Evolutionary conservation across 2,329 filamentous ascomycete species (phyloP), one percentile per base, ranked within the genome.

Genomic region (Decorospora gaudefroyi): DNA sequence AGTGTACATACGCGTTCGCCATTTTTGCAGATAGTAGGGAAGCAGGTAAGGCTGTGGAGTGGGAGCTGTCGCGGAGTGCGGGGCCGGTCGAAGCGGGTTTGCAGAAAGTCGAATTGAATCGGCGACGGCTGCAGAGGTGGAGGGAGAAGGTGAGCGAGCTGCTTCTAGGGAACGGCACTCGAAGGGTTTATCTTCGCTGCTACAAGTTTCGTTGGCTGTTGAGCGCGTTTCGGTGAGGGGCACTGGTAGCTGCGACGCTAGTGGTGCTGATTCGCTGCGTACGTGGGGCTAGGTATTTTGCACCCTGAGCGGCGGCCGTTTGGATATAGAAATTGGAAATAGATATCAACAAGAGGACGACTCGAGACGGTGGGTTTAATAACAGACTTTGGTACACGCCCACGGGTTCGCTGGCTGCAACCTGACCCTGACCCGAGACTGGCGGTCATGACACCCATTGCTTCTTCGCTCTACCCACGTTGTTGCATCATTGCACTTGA

Each of bases 1-100:
- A 25, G 3, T 40, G 19, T 47, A 63, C 59, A 71, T 93, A 82
- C 72, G 90, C 86, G 69, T 85, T 87, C 46, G 80, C 80, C 81
- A 84, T 85, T 65, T 64, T 72, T 57, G 55, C 43, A 47, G 44
- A 26, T 46, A 28, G 46, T 46, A 25, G 29, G 23, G 34, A 30
- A 42, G 35, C 35, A 19, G 42, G 22, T 44, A 38, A 48, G 44
- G 27, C 53, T 42, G 33, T 48, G 35, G 40, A 38, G 42, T 16
- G 43, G 48, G 34, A 28, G 35, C 28, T 37, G 39, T 27, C 18
- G 55, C 46, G 51, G 48, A 44, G 41, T 49, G 53, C 49, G 47
- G 51, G 52, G 51, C 51, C 49, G 55, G 42, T n/a, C 11, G 41
- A 41, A 49, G 50, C 29, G 48, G 40, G 39, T 46, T 17, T 39